Evolutionary conservation across 1,139 yeast species (phyloP), one percentile per base, ranked within the genome.

Genomic region (Lizanozyma gosingica): DNA sequence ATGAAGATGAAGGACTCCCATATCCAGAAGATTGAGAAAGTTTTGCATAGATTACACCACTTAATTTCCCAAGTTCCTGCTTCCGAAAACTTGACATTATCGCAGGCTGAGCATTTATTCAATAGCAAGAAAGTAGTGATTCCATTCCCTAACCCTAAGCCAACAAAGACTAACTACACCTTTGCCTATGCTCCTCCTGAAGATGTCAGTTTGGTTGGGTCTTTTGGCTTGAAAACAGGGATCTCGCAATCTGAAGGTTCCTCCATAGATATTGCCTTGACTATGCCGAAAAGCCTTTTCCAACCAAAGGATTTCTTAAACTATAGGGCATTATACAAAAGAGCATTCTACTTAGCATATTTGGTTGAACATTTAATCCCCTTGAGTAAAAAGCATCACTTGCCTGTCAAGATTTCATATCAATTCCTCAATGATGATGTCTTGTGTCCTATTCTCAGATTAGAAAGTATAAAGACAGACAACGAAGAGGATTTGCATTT

Each of bases 101-200:
- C 66, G 3, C 77, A 83, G 40, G 80, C 79, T 1, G 77, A 72
- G 43, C 55, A 57, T 36, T 74, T 80, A 53, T 64, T 71, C 44
- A 60, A 71, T 39, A 65, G 70, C 34, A 70, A 71, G 43, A 68
- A 69, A 42, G 71, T 82, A 6, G 66, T 76, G 1, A 78, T 88
- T 33, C 97, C 97, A 34, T 90, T 84, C 60, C 87, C 94, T 8
- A 95, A 87, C 55, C 96, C 96, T 14, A 83, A 83, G 54, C 94
- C 95, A 34, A 63, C 75, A 11, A 65, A 73, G 35, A 73, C 76
- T 39, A 83, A 84, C 53, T 87, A 85, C 60, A 76, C 75, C 45
- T 82, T 90, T 52, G 72, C 78, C 35, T 88, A 78, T 55, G 60
- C 63, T 36, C 67, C 79, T n/a, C 98, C 97, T 0, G 76, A 74